Conservation (phyloP, 208 protist genomes). For the Acanthamoeba quina region DNA sequence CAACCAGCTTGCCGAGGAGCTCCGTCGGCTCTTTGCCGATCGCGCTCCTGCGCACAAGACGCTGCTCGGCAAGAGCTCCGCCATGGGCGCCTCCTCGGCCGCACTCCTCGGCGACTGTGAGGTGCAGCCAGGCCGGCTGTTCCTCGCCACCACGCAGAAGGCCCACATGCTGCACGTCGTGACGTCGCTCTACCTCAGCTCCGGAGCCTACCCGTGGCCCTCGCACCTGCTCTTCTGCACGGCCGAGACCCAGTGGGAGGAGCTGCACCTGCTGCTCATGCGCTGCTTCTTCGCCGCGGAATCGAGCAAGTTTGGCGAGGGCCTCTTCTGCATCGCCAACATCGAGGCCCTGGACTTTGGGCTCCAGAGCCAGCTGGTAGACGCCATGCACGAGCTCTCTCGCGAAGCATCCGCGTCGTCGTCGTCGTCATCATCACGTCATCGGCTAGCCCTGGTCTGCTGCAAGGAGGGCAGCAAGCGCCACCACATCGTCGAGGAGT, state of each 20-base stretch:
- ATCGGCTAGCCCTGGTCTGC: not conserved
- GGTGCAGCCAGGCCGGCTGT: constrained; percentile 8
- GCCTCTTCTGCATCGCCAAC: constrained; percentile 21
- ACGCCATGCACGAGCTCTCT: not conserved
- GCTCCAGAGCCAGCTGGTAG: constrained; percentile 15
- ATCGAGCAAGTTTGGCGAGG: not conserved
- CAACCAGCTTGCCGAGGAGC: not conserved
- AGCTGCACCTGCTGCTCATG: constrained; percentile 19
- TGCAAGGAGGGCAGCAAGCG: constrained; percentile 20
- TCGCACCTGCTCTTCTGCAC: constrained; percentile 32
- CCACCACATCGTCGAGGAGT: not conserved
- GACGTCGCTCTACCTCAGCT: not conserved
- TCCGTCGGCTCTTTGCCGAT: constrained; percentile 8
- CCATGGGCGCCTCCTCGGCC: too few species aligned
- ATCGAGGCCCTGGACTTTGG: constrained; percentile 6
- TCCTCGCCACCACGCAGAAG: not conserved
- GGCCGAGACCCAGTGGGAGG: constrained; percentile 27
- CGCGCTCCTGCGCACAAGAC: not conserved
- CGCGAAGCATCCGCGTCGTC: not conserved
- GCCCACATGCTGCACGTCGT: not conserved
- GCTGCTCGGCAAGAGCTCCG: not conserved
- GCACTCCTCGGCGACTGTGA: not conserved
- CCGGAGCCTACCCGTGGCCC: not conserved
- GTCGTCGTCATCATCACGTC: not conserved
- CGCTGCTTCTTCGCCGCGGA: constrained; percentile 19